Evolutionary conservation across 2,329 filamentous ascomycete species (phyloP).

Genomic region (Pseudopyrenochaeta lycopersici): DNA sequence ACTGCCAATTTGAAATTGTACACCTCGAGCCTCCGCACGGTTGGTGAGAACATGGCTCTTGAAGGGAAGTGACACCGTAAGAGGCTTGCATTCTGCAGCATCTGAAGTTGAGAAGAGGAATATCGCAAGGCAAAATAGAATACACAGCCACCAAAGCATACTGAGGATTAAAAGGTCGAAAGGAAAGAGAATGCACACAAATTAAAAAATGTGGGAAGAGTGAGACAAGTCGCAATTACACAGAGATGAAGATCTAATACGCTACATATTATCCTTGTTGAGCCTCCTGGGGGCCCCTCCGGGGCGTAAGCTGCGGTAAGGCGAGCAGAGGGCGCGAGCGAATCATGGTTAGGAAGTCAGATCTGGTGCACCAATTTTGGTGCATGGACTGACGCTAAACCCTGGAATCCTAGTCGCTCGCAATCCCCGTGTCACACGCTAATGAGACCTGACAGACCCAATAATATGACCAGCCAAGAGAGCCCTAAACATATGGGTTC

Average conservation of each 20-base stretch:
- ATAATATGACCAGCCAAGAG: not conserved
- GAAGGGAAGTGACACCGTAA: slow-evolving; percentile 2
- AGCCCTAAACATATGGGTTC: too few relatives aligned
- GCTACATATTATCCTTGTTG: not conserved
- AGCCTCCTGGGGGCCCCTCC: not conserved
- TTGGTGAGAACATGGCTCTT: slow-evolving; percentile 3
- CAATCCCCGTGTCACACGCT: not conserved
- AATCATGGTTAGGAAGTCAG: not conserved
- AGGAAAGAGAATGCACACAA: not conserved
- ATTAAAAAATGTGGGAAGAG: not conserved
- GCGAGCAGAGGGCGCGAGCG: not conserved
- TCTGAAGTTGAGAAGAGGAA: not conserved
- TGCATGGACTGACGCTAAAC: not conserved
- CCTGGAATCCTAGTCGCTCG: not conserved
- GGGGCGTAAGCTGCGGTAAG: not conserved
- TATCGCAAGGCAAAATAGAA: slow-evolving; percentile 2
- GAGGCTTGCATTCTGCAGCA: slow-evolving; percentile 3
- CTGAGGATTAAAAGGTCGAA: not conserved
- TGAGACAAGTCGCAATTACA: not conserved
- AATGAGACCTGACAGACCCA: not conserved
- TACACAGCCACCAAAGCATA: not conserved
- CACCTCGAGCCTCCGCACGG: slow-evolving; percentile 1
- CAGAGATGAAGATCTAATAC: not conserved
- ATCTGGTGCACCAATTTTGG: not conserved
- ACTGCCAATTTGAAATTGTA: slow-evolving; percentile 5